phyloP scores from a whole-genome alignment of 805 yeast genomes.

The Blastobotrys terrestris region DNA sequence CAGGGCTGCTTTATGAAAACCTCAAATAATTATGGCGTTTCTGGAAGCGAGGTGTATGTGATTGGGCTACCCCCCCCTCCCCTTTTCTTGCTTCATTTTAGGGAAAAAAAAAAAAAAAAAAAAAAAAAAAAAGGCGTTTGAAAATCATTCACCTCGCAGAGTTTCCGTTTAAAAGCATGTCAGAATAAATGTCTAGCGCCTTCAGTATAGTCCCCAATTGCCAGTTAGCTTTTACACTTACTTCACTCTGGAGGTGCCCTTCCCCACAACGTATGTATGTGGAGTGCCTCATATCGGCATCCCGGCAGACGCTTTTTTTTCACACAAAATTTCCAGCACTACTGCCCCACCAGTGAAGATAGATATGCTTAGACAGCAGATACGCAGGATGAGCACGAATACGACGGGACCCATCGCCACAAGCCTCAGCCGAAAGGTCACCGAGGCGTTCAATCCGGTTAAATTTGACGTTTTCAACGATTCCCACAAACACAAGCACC shows the following conservation, averaged over 20 bases:
- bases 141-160: too few relatives aligned
- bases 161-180: too few relatives aligned
- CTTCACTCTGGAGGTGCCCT: too few relatives aligned
- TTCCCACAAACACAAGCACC: slow-evolving; percentile 83
- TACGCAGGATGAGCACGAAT: background rate
- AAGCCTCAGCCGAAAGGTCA: slow-evolving; percentile 41
- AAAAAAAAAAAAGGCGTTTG: background rate
- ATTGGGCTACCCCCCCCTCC: background rate
- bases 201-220: too few relatives aligned
- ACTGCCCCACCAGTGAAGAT: background rate
- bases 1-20: too few relatives aligned
- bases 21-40: background rate
- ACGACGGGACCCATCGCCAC: slow-evolving; percentile 15
- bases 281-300: too few relatives aligned
- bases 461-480: slow-evolving; percentile 60
- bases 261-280: too few relatives aligned
- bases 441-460: slow-evolving; percentile 39
- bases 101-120: background rate
- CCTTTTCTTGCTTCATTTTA: background rate
- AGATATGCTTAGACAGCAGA: background rate
- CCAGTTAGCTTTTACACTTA: too few relatives aligned
- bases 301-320: too few relatives aligned
- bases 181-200: too few relatives aligned
- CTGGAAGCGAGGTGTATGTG: background rate
- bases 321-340: too few relatives aligned